These are phyloP conservation scores for Solanum verrucosum DNA, from an alignment of 257 asterid genomes.

Conservation along the genomic window DNA sequence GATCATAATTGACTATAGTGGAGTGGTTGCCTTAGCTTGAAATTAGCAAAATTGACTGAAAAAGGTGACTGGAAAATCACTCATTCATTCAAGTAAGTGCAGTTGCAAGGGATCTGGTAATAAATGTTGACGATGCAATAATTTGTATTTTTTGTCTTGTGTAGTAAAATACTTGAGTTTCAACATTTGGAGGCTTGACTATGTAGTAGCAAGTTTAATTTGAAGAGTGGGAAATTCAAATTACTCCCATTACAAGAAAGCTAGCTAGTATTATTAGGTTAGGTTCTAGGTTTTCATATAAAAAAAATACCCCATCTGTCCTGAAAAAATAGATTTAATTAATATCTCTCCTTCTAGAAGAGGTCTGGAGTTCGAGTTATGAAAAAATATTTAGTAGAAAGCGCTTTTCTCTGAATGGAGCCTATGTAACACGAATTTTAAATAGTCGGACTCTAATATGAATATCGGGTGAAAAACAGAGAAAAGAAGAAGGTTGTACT, in stretches of 20 bases:
- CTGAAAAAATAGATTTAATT: neutral
- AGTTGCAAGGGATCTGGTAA: neutral
- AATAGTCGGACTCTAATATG: rapidly evolving
- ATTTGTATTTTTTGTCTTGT: neutral
- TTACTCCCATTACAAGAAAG: neutral
- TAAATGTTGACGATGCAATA: neutral
- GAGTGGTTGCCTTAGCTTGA: neutral
- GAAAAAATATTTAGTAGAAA: no score
- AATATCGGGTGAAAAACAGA: no score
- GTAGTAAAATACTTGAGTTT: neutral
- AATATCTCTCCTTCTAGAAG: neutral
- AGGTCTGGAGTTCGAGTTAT: neutral
- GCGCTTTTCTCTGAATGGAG: rapidly evolving
- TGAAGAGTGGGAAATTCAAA: neutral
- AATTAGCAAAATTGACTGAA: neutral
- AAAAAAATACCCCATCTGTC: no score
- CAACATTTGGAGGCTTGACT: neutral
- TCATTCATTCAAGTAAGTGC: neutral
- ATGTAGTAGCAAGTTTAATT: neutral
- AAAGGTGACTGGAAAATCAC: neutral
- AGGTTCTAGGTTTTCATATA: neutral
- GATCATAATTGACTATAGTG: neutral
- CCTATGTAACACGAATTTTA: rapidly evolving
- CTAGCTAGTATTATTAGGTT: neutral
- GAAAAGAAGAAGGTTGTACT: neutral